phyloP scores from a whole-genome alignment of 2,329 filamentous ascomycete genomes.

The Daldinia sp. region DNA sequence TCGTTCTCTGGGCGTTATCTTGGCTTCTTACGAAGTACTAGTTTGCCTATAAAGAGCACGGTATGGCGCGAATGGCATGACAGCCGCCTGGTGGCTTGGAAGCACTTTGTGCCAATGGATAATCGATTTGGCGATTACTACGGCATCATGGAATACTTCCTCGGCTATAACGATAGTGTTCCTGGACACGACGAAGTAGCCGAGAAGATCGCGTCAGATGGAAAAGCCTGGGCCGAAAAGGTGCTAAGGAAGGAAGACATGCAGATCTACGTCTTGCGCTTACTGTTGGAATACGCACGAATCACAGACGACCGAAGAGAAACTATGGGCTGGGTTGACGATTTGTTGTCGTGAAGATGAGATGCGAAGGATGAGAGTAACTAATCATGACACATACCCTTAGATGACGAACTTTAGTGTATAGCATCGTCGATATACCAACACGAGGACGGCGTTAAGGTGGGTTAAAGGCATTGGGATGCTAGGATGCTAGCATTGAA shows the following conservation, averaged over 20 bases:
- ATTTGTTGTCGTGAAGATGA: conserved; percentile 49
- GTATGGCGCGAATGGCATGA: conserved; percentile 86
- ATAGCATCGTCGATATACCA: conserved; percentile 37
- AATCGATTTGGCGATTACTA: conserved; percentile 76
- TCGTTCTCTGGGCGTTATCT: conserved; percentile 74
- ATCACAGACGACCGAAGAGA: conserved; percentile 61
- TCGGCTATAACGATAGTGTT: conserved; percentile 61
- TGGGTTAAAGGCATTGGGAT: conserved; percentile 26
- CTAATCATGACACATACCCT: conserved; percentile 23
- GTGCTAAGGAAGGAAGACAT: conserved; percentile 77
- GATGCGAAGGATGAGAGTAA: not conserved
- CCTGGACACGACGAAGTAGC: conserved; percentile 64
- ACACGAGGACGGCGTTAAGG: conserved; percentile 38
- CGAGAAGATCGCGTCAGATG: conserved; percentile 69
- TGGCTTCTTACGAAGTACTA: conserved; percentile 73
- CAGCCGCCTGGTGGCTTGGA: conserved; percentile 75
- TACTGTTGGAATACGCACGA: conserved; percentile 71
- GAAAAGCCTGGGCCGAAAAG: conserved; percentile 72
- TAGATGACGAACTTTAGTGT: conserved; percentile 24
- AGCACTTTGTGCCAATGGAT: conserved; percentile 83
- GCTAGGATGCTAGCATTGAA: conserved; percentile 17
- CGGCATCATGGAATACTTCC: conserved; percentile 77
- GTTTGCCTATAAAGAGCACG: conserved; percentile 78
- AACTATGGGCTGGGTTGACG: conserved; percentile 63
- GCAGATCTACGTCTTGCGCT: conserved; percentile 72